phyloP scores from a whole-genome alignment of 352 stramenopile genomes.

The Plasmopara viticola region DNA sequence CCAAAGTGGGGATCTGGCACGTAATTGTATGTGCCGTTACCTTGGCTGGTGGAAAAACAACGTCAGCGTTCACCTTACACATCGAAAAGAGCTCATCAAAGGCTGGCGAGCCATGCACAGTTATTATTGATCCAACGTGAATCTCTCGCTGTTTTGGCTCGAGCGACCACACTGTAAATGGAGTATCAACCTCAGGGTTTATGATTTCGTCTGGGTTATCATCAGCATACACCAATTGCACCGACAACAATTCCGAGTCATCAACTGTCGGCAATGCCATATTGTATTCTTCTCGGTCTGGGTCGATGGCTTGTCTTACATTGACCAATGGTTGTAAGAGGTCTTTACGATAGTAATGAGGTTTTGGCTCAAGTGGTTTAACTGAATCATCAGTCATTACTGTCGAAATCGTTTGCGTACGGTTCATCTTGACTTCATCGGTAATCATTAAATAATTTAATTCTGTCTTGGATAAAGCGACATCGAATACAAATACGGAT shows the following conservation, averaged over 20 bases:
- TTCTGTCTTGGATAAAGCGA: slow-evolving; percentile 29
- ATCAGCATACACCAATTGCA: slow-evolving; percentile 15
- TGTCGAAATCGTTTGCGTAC: not conserved
- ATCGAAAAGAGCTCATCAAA: slow-evolving; percentile 14
- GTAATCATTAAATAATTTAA: slow-evolving; percentile 35
- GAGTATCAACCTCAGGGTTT: slow-evolving; percentile 4
- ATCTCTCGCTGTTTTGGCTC: slow-evolving; percentile 17
- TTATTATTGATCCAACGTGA: slow-evolving; percentile 20
- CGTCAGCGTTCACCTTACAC: slow-evolving; percentile 17
- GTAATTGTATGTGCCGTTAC: slow-evolving; percentile 19
- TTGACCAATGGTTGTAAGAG: slow-evolving; percentile 19
- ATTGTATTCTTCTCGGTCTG: slow-evolving; percentile 33
- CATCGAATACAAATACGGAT: slow-evolving; percentile 41
- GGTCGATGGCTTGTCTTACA: slow-evolving; percentile 17
- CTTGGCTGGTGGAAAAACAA: slow-evolving; percentile 8
- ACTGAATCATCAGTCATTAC: not conserved
- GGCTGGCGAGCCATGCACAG: slow-evolving; percentile 13
- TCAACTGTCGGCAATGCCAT: slow-evolving; percentile 12
- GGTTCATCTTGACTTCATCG: not conserved
- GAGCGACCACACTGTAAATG: slow-evolving; percentile 21
- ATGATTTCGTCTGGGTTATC: slow-evolving; percentile 1
- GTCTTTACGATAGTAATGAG: slow-evolving; percentile 18
- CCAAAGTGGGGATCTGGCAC: slow-evolving; percentile 18
- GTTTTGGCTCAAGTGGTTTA: slow-evolving; percentile 8
- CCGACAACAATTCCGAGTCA: slow-evolving; percentile 12